A percentile compares a stretch with the other conserved stretches of the same genome.
Evolutionary conservation across 2,329 filamentous ascomycete genomes (phyloP).

Genomic region (Boeremia exigua): DNA sequence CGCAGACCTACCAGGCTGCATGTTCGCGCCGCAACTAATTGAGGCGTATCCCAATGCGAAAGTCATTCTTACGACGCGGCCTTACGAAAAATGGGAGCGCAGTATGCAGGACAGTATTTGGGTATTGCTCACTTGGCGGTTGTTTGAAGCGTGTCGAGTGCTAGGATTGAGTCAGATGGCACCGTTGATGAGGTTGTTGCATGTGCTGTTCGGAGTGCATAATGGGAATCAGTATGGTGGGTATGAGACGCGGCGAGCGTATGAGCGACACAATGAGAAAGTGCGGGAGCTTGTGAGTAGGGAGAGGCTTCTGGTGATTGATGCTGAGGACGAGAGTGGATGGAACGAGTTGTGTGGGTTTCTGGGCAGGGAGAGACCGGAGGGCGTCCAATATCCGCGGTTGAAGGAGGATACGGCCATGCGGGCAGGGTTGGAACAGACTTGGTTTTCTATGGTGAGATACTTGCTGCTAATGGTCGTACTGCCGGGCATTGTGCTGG

Average conservation of each 20-base stretch:
- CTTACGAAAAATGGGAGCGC: constrained; percentile 34
- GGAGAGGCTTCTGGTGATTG: constrained; percentile 34
- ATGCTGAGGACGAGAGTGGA: constrained; percentile 20
- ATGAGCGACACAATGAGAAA: constrained; percentile 32
- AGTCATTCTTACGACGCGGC: constrained; percentile 41
- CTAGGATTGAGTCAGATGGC: constrained; percentile 31
- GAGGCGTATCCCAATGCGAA: constrained; percentile 43
- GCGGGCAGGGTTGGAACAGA: constrained; percentile 22
- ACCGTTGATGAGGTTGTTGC: constrained; percentile 30
- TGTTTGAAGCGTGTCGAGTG: constrained; percentile 28
- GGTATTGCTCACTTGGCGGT: constrained; percentile 31
- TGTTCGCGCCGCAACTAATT: constrained; percentile 38
- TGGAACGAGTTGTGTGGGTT: constrained; percentile 42
- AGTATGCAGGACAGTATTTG: constrained; percentile 37
- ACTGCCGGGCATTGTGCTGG: constrained; percentile 19
- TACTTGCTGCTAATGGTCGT: constrained; percentile 28
- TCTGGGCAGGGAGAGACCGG: constrained; percentile 26
- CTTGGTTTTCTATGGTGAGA: constrained; percentile 32
- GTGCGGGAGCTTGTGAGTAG: constrained; percentile 31
- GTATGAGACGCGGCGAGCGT: constrained; percentile 27
- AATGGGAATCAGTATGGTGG: constrained; percentile 34
- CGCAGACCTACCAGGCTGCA: constrained; percentile 36
- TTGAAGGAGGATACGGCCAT: constrained; percentile 31
- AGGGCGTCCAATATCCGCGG: constrained; percentile 25
- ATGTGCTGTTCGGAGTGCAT: constrained; percentile 30